Evolutionary conservation across 176 grass and related monocot species (phyloP).

Genomic region (Canna indica): DNA sequence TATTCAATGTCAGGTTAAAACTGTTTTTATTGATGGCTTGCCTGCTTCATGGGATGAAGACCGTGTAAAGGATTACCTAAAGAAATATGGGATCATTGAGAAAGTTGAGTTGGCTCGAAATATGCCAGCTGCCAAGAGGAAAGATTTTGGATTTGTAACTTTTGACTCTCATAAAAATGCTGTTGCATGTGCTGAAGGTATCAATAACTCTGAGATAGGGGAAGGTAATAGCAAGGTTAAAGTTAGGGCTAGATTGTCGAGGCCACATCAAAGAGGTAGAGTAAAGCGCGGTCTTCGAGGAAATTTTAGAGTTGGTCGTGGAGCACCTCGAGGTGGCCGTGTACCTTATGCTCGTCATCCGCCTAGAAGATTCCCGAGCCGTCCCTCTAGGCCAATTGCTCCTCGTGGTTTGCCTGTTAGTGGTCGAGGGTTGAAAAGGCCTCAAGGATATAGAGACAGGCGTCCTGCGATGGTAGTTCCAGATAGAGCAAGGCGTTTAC

Average conservation of each 20-base stretch:
- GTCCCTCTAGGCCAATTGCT: constrained; percentile 27
- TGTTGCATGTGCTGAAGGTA: constrained; percentile 50
- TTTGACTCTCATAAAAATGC: constrained; percentile 89
- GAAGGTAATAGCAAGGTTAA: constrained; percentile 24
- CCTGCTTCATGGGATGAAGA: constrained; percentile 82
- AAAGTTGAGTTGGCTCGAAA: constrained; percentile 90
- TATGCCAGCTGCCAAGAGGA: constrained; percentile 90
- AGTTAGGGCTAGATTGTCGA: constrained; percentile 74
- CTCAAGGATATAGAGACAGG: constrained; percentile 59
- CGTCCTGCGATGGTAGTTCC: constrained; percentile 40
- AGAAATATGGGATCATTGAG: constrained; percentile 79
- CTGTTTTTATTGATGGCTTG: constrained; percentile 88
- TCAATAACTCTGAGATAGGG: neutral
- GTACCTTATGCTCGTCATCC: constrained; percentile 40
- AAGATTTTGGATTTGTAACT: constrained; percentile 97
- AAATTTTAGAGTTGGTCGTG: constrained; percentile 58
- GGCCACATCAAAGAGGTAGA: constrained; percentile 71
- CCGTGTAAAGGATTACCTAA: constrained; percentile 70
- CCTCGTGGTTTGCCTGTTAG: constrained; percentile 34
- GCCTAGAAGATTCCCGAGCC: constrained; percentile 31
- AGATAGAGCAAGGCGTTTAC: constrained; percentile 55
- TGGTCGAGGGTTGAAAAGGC: constrained; percentile 50
- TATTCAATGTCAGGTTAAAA: constrained; percentile 51
- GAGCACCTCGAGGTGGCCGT: constrained; percentile 37
- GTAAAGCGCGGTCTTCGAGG: constrained; percentile 58